These are phyloP conservation scores for Striga hermonthica DNA, from an alignment of 305 asterid species.

Conservation along the genomic window DNA sequence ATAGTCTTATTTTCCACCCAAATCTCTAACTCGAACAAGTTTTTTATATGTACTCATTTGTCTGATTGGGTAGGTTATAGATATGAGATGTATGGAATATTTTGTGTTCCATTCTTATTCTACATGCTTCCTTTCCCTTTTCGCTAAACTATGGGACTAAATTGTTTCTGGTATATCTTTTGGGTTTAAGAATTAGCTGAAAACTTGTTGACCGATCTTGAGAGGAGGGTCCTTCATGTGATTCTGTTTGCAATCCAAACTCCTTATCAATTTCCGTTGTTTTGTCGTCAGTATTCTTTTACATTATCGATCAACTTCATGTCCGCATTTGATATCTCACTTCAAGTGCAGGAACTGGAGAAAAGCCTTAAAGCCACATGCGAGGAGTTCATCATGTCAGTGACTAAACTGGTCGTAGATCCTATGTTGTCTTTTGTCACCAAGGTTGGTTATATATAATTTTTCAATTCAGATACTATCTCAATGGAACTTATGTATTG, in stretches of 20 bases:
- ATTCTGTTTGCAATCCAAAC: too few species aligned
- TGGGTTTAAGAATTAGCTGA: background rate
- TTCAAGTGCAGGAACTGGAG: slow-evolving; percentile 84
- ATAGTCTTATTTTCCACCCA: slow-evolving; percentile 27
- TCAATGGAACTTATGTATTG: background rate
- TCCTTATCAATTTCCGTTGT: too few species aligned
- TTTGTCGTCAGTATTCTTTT: too few species aligned
- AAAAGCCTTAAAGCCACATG: slow-evolving; percentile 92
- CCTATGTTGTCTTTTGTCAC: slow-evolving; percentile 94
- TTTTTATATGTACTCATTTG: slow-evolving; percentile 18
- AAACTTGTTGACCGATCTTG: too few species aligned
- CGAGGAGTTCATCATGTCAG: slow-evolving; percentile 96
- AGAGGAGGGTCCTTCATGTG: too few species aligned
- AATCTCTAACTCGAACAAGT: slow-evolving; percentile 1
- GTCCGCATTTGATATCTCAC: slow-evolving; percentile 28
- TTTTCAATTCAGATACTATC: slow-evolving; percentile 8
- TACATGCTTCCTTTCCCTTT: slow-evolving; percentile 1
- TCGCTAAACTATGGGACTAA: background rate
- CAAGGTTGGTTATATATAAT: slow-evolving; percentile 55
- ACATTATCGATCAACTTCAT: background rate
- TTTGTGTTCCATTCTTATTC: background rate
- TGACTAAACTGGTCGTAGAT: slow-evolving; percentile 94
- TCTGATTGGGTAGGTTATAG: slow-evolving; percentile 12
- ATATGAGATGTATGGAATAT: slow-evolving; percentile 7
- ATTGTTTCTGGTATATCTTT: background rate